A percentile compares a stretch with the other conserved stretches of the same genome.
Conservation (phyloP, 2,329 filamentous ascomycete species). For the Anisogramma anomala region DNA sequence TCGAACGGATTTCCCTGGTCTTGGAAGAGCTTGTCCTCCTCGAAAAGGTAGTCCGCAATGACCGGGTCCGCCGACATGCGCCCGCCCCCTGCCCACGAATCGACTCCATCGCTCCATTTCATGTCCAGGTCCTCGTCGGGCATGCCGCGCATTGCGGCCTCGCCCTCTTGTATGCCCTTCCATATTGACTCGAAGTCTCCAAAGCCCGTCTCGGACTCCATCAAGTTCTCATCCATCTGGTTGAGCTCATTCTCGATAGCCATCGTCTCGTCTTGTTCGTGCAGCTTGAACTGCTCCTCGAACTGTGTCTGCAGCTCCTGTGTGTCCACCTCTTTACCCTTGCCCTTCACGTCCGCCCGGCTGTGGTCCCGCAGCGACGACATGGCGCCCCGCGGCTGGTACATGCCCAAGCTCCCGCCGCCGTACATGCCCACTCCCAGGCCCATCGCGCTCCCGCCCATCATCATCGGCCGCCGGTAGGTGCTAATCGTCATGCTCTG, state of each 20-base stretch:
- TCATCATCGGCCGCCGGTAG: constrained; percentile 52
- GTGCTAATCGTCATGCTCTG: constrained; percentile 31
- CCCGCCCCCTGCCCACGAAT: constrained; percentile 60
- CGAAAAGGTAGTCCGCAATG: constrained; percentile 85
- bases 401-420: constrained; percentile 37
- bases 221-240: constrained; percentile 58
- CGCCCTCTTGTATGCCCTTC: constrained; percentile 70
- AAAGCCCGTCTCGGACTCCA: constrained; percentile 62
- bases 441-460: constrained; percentile 45
- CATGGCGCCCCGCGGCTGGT: constrained; percentile 28
- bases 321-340: constrained; percentile 85
- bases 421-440: constrained; percentile 38
- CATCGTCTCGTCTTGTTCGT: constrained; percentile 48
- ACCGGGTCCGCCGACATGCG: constrained; percentile 59
- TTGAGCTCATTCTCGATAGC: constrained; percentile 80
- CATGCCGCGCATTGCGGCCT: constrained; percentile 57
- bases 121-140: constrained; percentile 49
- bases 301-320: constrained; percentile 41
- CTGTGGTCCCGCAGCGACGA: constrained; percentile 29
- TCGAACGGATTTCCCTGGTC: constrained; percentile 76
- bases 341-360: constrained; percentile 50
- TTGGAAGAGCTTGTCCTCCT: constrained; percentile 84
- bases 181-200: constrained; percentile 86
- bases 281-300: constrained; percentile 29
- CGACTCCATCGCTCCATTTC: constrained; percentile 36